phyloP scores from a whole-genome alignment of 805 yeast genomes.

The Metschnikowia matae region DNA sequence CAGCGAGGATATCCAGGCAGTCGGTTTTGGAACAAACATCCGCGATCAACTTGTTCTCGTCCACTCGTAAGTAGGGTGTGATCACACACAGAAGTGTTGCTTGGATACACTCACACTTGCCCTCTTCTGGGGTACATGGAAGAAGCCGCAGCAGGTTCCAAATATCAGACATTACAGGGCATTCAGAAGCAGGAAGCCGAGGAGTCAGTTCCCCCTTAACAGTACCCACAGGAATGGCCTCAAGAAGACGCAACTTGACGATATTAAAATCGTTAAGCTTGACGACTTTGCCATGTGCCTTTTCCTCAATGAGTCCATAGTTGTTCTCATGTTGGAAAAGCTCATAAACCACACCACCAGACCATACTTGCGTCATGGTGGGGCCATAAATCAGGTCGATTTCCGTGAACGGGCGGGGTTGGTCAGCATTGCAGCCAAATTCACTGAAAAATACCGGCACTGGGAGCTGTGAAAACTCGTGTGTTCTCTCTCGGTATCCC shows the following conservation, averaged over 20 bases:
- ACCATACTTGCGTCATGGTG: slow-evolving; percentile 35
- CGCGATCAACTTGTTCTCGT: slow-evolving; percentile 20
- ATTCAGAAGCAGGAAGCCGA: not conserved
- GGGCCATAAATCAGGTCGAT: slow-evolving; percentile 32
- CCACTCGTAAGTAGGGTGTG: slow-evolving; percentile 21
- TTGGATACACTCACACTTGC: slow-evolving; percentile 43
- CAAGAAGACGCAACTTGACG: slow-evolving; percentile 23
- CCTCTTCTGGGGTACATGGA: slow-evolving; percentile 41
- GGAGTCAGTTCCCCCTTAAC: not conserved
- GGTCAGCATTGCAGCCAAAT: slow-evolving; percentile 34
- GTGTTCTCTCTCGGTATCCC: slow-evolving; percentile 35
- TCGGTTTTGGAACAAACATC: slow-evolving; percentile 36
- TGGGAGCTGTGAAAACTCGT: slow-evolving; percentile 25
- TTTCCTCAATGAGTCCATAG: slow-evolving; percentile 34
- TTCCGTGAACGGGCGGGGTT: slow-evolving; percentile 38
- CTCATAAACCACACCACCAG: slow-evolving; percentile 38
- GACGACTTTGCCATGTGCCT: slow-evolving; percentile 22
- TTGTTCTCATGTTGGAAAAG: slow-evolving; percentile 33
- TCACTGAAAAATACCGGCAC: slow-evolving; percentile 39
- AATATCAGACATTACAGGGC: slow-evolving; percentile 8
- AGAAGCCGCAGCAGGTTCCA: slow-evolving; percentile 18
- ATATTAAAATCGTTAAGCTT: slow-evolving; percentile 31
- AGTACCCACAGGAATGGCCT: slow-evolving; percentile 20
- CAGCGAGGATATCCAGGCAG: slow-evolving; percentile 36
- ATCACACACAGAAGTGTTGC: slow-evolving; percentile 37